A percentile compares a stretch with the other conserved stretches of the same genome.
Conservation (phyloP, 2,329 filamentous ascomycete species). For the Alternaria alternata region DNA sequence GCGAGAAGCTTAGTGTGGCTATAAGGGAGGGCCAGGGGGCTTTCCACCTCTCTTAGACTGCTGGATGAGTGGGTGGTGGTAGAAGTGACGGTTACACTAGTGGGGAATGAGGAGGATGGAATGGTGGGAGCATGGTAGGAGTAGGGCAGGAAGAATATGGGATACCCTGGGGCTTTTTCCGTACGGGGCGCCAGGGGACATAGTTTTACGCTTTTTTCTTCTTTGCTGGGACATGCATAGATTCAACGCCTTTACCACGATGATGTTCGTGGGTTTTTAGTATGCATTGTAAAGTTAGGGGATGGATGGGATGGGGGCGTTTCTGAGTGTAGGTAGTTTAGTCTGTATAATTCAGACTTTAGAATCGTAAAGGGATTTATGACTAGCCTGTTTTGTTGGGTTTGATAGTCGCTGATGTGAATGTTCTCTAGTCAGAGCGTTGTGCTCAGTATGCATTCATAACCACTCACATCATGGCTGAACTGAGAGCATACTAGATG, state of each 20-base stretch:
- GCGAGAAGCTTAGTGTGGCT: constrained; percentile 79
- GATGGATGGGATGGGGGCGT: background rate
- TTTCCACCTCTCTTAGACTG: constrained; percentile 84
- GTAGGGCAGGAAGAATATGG: background rate
- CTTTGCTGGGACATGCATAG: background rate
- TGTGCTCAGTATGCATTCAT: too few relatives aligned
- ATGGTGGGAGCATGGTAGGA: background rate
- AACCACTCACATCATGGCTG: too few relatives aligned
- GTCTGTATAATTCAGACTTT: background rate
- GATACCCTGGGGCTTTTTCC: constrained; percentile 11
- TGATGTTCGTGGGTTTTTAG: background rate
- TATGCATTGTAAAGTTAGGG: background rate
- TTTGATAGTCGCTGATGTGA: background rate
- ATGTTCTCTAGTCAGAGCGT: too few relatives aligned
- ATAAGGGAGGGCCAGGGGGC: constrained; percentile 96
- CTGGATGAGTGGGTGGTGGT: background rate
- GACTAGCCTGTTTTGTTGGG: background rate
- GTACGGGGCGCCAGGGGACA: background rate
- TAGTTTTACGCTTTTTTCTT: background rate
- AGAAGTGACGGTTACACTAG: background rate
- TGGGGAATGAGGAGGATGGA: background rate
- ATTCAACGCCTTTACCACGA: constrained; percentile 3
- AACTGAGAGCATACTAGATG: too few relatives aligned
- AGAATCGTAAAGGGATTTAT: background rate
- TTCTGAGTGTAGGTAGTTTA: background rate